phyloP scores from a whole-genome alignment of 2,329 filamentous ascomycete species.

The Acarospora socialis region DNA sequence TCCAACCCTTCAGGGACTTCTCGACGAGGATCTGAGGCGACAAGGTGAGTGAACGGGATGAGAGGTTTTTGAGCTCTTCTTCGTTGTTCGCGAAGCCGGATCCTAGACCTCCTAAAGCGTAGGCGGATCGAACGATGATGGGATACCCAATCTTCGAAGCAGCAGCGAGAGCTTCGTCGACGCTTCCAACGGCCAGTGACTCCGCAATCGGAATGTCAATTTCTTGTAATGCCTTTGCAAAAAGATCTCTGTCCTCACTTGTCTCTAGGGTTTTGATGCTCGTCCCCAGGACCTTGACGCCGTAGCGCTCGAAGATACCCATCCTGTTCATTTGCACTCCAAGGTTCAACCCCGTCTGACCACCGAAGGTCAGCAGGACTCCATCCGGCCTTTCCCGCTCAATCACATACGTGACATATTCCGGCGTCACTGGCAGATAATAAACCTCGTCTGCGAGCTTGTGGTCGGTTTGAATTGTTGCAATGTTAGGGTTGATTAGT shows the following conservation, averaged over 20 bases:
- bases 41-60: constrained; percentile 79
- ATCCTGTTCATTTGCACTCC: constrained; percentile 95
- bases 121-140: constrained; percentile 94
- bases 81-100: constrained; percentile 91
- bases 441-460: constrained; percentile 93
- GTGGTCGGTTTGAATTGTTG: constrained; percentile 95
- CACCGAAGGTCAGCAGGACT: constrained; percentile 93
- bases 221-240: constrained; percentile 88
- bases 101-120: constrained; percentile 87
- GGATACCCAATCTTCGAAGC: constrained; percentile 83
- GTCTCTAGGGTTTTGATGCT: constrained; percentile 89
- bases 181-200: constrained; percentile 79
- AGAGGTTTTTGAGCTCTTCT: constrained; percentile 87
- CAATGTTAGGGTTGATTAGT: constrained; percentile 95
- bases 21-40: constrained; percentile 95
- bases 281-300: constrained; percentile 89
- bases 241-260: constrained; percentile 89
- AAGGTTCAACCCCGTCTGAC: constrained; percentile 90
- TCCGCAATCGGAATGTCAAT: constrained; percentile 96
- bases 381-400: constrained; percentile 91
- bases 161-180: constrained; percentile 83
- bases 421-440: constrained; percentile 91
- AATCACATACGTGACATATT: constrained; percentile 96
- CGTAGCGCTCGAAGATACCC: constrained; percentile 89
- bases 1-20: constrained; percentile 98